Evolutionary conservation across 257 asterid species (phyloP).

Genomic region (Nicotiana benthamiana): DNA sequence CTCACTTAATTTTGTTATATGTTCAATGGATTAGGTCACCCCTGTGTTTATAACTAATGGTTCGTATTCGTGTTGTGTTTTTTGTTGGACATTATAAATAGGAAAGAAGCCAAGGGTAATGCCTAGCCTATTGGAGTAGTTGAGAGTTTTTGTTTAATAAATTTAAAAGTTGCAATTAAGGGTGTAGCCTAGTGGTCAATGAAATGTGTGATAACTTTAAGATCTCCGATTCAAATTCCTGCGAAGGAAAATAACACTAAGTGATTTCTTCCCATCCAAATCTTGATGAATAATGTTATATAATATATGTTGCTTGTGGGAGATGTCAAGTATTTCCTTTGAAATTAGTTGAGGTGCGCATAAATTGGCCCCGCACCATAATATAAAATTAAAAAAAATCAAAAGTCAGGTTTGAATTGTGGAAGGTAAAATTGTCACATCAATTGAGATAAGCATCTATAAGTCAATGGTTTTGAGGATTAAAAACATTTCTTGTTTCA

Average conservation of each 20-base stretch:
- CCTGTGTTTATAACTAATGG: neutral
- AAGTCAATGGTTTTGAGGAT: neutral
- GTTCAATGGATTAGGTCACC: conserved; percentile 7
- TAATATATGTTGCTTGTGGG: no score
- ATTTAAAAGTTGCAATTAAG: neutral
- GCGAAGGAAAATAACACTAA: no score
- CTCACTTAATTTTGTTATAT: neutral
- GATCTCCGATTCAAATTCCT: neutral
- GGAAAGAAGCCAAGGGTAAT: neutral
- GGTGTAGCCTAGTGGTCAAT: neutral
- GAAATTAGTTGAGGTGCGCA: no score
- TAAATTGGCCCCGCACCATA: neutral
- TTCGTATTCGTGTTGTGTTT: neutral
- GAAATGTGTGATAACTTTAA: no score
- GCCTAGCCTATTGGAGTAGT: neutral
- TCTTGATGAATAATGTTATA: no score
- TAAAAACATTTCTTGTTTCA: neutral
- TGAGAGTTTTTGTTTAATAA: neutral
- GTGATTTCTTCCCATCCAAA: no score
- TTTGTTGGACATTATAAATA: neutral
- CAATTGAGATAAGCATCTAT: neutral
- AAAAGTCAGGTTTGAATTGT: neutral
- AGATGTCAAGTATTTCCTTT: fast-evolving
- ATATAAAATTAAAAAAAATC: no score
- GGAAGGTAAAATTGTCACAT: neutral